phyloP scores from a whole-genome alignment of 768 basidiomycete genomes.

The Brasilioporus rufonigricans region DNA sequence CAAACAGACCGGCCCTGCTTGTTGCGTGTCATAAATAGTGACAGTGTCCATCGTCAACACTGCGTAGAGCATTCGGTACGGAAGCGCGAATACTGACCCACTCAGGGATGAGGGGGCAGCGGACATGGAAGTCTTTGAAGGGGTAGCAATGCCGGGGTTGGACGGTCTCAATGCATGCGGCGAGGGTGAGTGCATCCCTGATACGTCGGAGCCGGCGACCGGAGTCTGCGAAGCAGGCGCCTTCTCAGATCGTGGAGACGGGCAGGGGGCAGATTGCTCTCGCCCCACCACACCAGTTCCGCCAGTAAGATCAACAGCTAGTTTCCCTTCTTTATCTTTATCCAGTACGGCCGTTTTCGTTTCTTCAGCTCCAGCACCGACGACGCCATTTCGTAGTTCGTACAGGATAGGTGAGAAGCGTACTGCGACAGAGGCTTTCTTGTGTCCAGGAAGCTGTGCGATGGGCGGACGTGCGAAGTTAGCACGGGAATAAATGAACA shows the following conservation, averaged over 20 bases:
- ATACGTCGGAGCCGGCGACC: constrained; percentile 7
- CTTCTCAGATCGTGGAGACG: constrained; percentile 21
- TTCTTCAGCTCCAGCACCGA: constrained; percentile 34
- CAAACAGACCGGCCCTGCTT: constrained; percentile 86
- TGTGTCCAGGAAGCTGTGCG: constrained; percentile 94
- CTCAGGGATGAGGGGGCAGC: constrained; percentile 43
- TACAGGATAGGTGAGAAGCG: constrained; percentile 92
- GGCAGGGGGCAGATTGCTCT: constrained; percentile 8
- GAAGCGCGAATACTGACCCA: constrained; percentile 79
- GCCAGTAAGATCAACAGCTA: constrained; percentile 62
- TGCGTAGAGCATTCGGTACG: constrained; percentile 93
- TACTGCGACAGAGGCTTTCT: constrained; percentile 93
- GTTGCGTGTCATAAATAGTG: constrained; percentile 95
- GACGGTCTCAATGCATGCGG: constrained; percentile 12
- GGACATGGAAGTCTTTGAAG: constrained; percentile 23
- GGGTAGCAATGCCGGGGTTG: constrained; percentile 9
- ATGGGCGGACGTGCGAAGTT: constrained; percentile 93
- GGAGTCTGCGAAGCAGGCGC: constrained; percentile 3
- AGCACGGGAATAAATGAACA: constrained; percentile 94
- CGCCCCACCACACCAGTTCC: constrained; percentile 7
- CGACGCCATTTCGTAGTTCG: constrained; percentile 71
- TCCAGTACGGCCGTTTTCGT: constrained; percentile 63
- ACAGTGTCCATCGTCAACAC: constrained; percentile 97
- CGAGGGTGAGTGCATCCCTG: constrained; percentile 10
- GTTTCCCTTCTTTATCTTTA: constrained; percentile 55